A percentile compares a stretch with the other conserved stretches of the same genome.
phyloP scores from a whole-genome alignment of 1,284 basidiomycete species.

The Hemileia vastatrix region DNA sequence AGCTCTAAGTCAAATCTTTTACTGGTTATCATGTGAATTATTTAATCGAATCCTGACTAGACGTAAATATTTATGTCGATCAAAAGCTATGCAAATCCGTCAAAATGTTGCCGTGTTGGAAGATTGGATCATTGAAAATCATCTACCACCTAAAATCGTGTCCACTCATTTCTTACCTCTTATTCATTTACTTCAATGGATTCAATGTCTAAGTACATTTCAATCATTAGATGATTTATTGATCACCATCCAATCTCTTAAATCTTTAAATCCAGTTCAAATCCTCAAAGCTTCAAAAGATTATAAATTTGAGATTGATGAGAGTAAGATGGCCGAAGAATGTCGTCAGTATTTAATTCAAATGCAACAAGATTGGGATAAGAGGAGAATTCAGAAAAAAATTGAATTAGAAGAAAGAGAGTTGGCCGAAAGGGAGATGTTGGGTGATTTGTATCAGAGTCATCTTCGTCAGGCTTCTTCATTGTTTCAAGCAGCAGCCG shows the following conservation, averaged over 20 bases:
- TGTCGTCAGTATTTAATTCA: conserved; percentile 87
- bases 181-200: conserved; percentile 73
- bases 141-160: conserved; percentile 65
- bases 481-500: neutral
- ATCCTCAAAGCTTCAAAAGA: conserved; percentile 86
- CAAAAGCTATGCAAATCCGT: conserved; percentile 75
- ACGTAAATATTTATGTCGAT: conserved; percentile 87
- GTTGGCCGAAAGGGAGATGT: conserved; percentile 55
- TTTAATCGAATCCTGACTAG: conserved; percentile 87
- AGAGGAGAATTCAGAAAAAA: conserved; percentile 68
- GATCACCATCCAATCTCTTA: conserved; percentile 77
- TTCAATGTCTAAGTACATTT: conserved; percentile 71
- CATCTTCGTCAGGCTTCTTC: too few relatives aligned
- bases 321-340: conserved; percentile 83
- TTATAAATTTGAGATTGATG: conserved; percentile 90
- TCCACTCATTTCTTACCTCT: conserved; percentile 69
- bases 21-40: conserved; percentile 72
- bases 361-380: conserved; percentile 91
- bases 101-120: conserved; percentile 78
- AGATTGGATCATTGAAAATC: conserved; percentile 75
- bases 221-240: conserved; percentile 76
- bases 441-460: too few relatives aligned
- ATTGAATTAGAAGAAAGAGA: conserved; percentile 63
- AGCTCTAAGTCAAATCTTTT: conserved; percentile 88
- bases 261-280: conserved; percentile 80